A percentile compares a stretch with the other conserved stretches of the same genome.
These are phyloP conservation scores for Candida broadrunensis DNA, from an alignment of 805 yeast genomes.

Conservation along the genomic window DNA sequence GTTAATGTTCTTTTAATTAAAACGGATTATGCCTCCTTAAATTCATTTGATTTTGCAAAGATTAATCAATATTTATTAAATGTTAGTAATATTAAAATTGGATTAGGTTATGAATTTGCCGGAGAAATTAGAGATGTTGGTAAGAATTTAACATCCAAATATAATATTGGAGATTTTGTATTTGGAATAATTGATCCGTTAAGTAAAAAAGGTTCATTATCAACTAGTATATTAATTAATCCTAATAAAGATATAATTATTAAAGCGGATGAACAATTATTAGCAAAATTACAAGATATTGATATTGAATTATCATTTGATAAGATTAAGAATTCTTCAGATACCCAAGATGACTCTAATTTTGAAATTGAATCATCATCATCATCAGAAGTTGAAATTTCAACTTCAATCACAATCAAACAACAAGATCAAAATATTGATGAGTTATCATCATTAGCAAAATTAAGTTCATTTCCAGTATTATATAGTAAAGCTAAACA, in stretches of 20 bases:
- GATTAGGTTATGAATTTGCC: slow-evolving; percentile 68
- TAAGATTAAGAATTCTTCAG: background rate
- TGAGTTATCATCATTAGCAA: slow-evolving; percentile 28
- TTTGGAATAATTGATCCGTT: slow-evolving; percentile 58
- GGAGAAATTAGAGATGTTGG: slow-evolving; percentile 63
- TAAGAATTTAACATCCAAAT: slow-evolving; percentile 19
- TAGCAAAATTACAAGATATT: slow-evolving; percentile 15
- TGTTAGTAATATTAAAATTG: slow-evolving; percentile 52
- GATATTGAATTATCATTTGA: slow-evolving; percentile 21
- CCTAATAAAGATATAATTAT: slow-evolving; percentile 45
- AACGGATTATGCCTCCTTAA: slow-evolving; percentile 57
- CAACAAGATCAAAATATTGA: background rate
- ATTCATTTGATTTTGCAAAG: slow-evolving; percentile 64
- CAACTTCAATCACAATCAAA: background rate
- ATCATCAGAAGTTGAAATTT: slow-evolving; percentile 2
- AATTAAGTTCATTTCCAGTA: slow-evolving; percentile 28
- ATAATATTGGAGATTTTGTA: slow-evolving; percentile 58
- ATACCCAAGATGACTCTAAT: slow-evolving; percentile 4
- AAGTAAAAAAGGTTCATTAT: slow-evolving; percentile 54
- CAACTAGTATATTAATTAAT: slow-evolving; percentile 54
- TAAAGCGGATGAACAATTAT: slow-evolving; percentile 20
- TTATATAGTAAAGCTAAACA: slow-evolving; percentile 38
- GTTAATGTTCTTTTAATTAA: slow-evolving; percentile 52
- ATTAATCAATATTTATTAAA: slow-evolving; percentile 52
- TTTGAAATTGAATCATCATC: slow-evolving; percentile 13